Base-by-base conservation (phyloP, 1,284 basidiomycete species). In the Microbotryomycetes sp. region DNA sequence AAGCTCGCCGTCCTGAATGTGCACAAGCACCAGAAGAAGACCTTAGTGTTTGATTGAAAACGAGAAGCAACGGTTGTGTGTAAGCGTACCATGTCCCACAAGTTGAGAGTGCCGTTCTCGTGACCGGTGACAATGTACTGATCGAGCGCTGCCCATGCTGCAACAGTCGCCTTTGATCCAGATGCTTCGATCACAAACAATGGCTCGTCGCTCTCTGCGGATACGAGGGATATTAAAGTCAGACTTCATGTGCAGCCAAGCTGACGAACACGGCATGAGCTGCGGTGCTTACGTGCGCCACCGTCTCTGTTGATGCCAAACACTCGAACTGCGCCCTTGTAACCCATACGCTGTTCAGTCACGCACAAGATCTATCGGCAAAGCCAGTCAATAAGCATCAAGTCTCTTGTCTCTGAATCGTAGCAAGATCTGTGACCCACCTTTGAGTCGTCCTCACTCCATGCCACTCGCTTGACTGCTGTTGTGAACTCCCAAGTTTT, bases 401-500 rank as follows among this genome's bases (percentile, higher is more conserved):
- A 55, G 52, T 3, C 2, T n/a, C 4, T 3, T 9, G 6, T n/a
- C 22, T 25, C 2, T 4, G 7, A 5, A 48, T n/a, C 47, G 22
- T 25, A 29, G 4, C 25, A 15, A 4, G 30, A 31, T 23, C 29
- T 15, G 72, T 68, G 23, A 49, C 51, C 22, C n/a, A 62, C 60
- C 61, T 63, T 64, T 56, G 84, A 82, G 76, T 91, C 90, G 73
- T 92, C 87, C 70, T 90, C 88, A 76, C 86, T 92, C 79, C 88
- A 92, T 15, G 86, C 84, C 29, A 97, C 94, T 53, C 94, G 82
- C 82, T 97, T 97, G 70, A 97, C 90, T 3, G 96, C 94, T 1
- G 94, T 98, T 49, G 90, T 87, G 81, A 97, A 97, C 77, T 97
- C 94, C 96, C 96, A 98, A 4, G 82, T 85, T 75, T 85, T 88